phyloP scores from a whole-genome alignment of 345 rosid species.

The Microcos paniculata region DNA sequence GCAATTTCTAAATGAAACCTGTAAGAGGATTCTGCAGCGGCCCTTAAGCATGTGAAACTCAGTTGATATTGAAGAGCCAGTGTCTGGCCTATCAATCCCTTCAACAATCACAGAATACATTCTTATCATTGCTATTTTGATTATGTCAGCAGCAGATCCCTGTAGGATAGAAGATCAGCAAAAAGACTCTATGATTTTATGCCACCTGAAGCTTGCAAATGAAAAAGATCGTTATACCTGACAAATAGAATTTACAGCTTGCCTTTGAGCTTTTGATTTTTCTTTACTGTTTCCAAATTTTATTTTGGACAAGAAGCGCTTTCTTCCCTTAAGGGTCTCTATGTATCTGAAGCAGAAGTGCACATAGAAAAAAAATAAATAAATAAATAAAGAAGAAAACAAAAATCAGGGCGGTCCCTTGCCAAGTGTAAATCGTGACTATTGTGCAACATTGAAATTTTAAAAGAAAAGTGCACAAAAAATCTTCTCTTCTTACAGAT shows the following conservation, averaged over 20 bases:
- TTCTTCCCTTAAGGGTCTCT: slow-evolving; percentile 89
- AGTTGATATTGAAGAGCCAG: slow-evolving; percentile 39
- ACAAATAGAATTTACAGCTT: slow-evolving; percentile 96
- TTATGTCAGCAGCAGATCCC: slow-evolving; percentile 98
- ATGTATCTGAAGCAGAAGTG: slow-evolving; percentile 54
- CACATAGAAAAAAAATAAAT: neutral
- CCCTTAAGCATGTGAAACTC: slow-evolving; percentile 70
- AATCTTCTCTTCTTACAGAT: neutral
- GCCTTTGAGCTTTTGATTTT: slow-evolving; percentile 92
- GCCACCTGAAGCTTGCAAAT: neutral
- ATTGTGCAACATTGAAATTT: slow-evolving; percentile 1
- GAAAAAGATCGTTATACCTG: slow-evolving; percentile 51
- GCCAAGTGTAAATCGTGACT: neutral
- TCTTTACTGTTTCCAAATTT: slow-evolving; percentile 77
- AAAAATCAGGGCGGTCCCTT: neutral
- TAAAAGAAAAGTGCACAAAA: neutral
- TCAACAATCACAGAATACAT: slow-evolving; percentile 59
- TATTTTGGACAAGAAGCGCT: slow-evolving; percentile 90
- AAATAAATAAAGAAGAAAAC: too few species aligned
- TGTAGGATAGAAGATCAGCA: slow-evolving; percentile 32
- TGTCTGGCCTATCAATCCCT: slow-evolving; percentile 36
- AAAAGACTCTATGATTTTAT: neutral
- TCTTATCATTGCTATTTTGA: slow-evolving; percentile 91
- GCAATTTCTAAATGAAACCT: slow-evolving; percentile 42
- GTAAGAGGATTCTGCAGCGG: slow-evolving; percentile 79